Evolutionary conservation across 140 eudicot genomes (phyloP), one percentile per base, ranked within the genome.

Genomic region (Flaveria floridana): DNA sequence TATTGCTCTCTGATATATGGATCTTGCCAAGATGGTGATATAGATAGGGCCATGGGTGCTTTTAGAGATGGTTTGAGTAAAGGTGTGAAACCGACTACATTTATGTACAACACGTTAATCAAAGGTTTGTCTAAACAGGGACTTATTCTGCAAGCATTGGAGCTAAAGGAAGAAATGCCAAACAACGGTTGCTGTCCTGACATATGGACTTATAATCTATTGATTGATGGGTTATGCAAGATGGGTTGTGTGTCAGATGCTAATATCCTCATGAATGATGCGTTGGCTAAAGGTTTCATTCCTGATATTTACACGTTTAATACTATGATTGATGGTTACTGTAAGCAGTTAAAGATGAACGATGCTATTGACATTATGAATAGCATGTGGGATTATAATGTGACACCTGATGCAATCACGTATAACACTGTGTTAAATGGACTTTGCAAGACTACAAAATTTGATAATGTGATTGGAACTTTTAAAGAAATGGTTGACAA

Each of bases 221-320:
- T 94, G 30, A 82, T 94, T 34, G 86, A 94, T 44, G 97, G 97
- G 65, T 50, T 94, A 62, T 94, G 99, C 88, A 94, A 94, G 81
- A 80, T 90, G 89, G 94, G 99, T 18, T 90, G 97, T 56, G 81
- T 94, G 76, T 74, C 82, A 21, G 96, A 93, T 82, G 98, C 98
- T 65, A 79, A 82, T 39, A 83, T 56, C 42, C 50, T 93, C 65
- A 62, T 86, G 85, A 81, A 84, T 34, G 84, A 87, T 79, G 91
- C 92, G 3, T 73, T 88, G 76, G 65, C 58, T 23, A 88, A 79
- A 88, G 99, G 99, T 69, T 67, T 89, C 15, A 61, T 85, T 83
- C 99, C 99, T 0, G 97, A 94, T 73, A 86, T 94, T 48, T 94
- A 88, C 71, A 94, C 96, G 26, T 90, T 90, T 74, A 94, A 94